Conservation (phyloP, 73 alveolate species). For the Paramecium caudatum region DNA sequence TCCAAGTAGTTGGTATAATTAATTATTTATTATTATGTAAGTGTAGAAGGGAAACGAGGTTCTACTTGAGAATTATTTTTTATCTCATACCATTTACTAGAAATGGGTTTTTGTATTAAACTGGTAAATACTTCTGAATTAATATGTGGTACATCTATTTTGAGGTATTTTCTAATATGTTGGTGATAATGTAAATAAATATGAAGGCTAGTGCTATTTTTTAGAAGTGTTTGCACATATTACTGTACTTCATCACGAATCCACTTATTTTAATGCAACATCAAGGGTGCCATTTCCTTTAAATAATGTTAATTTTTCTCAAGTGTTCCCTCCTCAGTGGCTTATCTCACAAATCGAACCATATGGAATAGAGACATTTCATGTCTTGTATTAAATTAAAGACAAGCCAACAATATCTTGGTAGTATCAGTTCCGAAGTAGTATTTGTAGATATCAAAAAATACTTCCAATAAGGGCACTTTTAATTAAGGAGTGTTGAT, state of each 20-base stretch:
- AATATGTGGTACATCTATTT: slow-evolving; percentile 19
- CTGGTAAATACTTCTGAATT: neutral
- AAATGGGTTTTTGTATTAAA: neutral
- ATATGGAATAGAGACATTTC: neutral
- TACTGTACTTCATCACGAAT: slow-evolving; percentile 5
- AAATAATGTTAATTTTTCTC: neutral
- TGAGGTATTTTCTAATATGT: neutral
- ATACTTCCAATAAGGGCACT: neutral
- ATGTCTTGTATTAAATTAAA: neutral
- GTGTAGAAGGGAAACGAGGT: neutral
- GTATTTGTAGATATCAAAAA: neutral
- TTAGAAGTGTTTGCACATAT: neutral
- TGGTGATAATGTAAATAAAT: neutral
- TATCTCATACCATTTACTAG: neutral
- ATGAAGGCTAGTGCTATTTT: neutral
- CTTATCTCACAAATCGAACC: neutral
- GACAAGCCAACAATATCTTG: neutral
- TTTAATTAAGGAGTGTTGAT: neutral
- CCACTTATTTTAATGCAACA: slow-evolving; percentile 35
- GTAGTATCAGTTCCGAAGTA: neutral
- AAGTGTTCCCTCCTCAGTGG: neutral
- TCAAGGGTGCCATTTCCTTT: neutral
- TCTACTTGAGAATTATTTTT: neutral
- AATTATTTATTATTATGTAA: neutral
- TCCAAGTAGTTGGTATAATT: neutral